Evolutionary conservation across 352 stramenopile species (phyloP), one percentile per base, ranked within the genome.

Genomic region (Phytophthora europaea): DNA sequence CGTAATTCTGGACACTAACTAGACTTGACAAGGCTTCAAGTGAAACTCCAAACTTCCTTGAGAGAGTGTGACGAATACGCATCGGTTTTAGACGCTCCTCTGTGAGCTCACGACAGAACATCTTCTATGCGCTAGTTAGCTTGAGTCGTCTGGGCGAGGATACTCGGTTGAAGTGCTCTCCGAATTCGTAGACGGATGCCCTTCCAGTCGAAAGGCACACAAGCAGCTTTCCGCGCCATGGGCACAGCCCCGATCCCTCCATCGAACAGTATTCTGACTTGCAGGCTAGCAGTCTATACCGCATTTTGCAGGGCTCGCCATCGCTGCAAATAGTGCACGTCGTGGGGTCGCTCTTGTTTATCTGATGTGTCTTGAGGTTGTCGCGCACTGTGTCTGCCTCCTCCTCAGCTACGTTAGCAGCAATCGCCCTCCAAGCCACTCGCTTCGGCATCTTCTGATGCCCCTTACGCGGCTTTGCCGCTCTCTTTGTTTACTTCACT

Each of bases 1-100:
- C 38, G 13, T 58, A 67, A 20, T 72, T 67, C 16, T 67, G 57
- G 12, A 62, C 50, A 5, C 18, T 28, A 16, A 33, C 40, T 0
- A 67, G 40, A 0, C 9, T 7, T 34, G 50, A 57, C 20, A 72
- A 18, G 3, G 52, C 26, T 5, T 55, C 34, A 4, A 72, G n/a
- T 1, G 50, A 26, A 12, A 40, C 38, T 0, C 16, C 23, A 45
- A 67, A 72, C n/a, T 62, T 66, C 13, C 65, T 22, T 0, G 65
- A n/a, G 1, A 72, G 18, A 6, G 65, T 56, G 36, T 58, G 23
- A 1, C 36, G 34, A 48, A 68, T 68, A 10, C 31, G 38, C 40
- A 69, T 33, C 5, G 65, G 23, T 10, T 45, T 22, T 6, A 40
- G 26, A 26, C 55, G 62, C 12, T 26, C 23, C 20, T 20, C 15